Evolutionary conservation across 495 filamentous ascomycete species (phyloP).

Genomic region (Ramalina intermedia): DNA sequence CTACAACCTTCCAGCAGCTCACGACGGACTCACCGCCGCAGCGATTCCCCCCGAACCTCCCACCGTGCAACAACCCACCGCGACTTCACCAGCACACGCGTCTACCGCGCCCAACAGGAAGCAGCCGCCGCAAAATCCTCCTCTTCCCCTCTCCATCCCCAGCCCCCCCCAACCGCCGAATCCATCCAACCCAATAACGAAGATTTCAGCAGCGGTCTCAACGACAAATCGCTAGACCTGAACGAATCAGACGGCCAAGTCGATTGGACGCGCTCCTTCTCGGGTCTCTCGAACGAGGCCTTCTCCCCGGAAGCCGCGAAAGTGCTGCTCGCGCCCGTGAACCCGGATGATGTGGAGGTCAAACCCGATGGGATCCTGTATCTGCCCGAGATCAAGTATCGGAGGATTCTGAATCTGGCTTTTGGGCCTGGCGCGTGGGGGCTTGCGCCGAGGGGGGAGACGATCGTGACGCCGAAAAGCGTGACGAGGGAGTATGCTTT

Average conservation of each 20-base stretch:
- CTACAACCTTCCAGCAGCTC: slow-evolving; percentile 1
- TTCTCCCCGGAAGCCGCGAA: slow-evolving; percentile 66
- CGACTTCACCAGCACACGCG: slow-evolving; percentile 7
- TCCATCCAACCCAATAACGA: slow-evolving; percentile 26
- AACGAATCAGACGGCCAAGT: slow-evolving; percentile 37
- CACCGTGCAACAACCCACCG: slow-evolving; percentile 3
- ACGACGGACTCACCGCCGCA: background rate
- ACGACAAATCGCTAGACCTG: slow-evolving; percentile 36
- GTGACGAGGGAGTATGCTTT: slow-evolving; percentile 94
- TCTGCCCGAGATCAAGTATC: slow-evolving; percentile 96
- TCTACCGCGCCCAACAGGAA: slow-evolving; percentile 13
- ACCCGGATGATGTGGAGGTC: slow-evolving; percentile 73
- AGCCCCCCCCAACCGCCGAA: slow-evolving; percentile 15
- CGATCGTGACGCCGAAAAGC: slow-evolving; percentile 72
- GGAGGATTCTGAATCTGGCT: slow-evolving; percentile 75
- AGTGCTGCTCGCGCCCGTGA: slow-evolving; percentile 51
- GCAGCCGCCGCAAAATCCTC: slow-evolving; percentile 15
- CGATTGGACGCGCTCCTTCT: slow-evolving; percentile 89
- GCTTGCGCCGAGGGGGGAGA: slow-evolving; percentile 76
- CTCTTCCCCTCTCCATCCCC: slow-evolving; percentile 9
- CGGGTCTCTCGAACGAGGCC: slow-evolving; percentile 62
- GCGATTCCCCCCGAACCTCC: background rate
- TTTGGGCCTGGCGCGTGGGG: slow-evolving; percentile 97
- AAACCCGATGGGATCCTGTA: slow-evolving; percentile 96
- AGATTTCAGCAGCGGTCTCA: slow-evolving; percentile 39